Evolutionary conservation across 2,329 filamentous ascomycete species (phyloP), one percentile per base, ranked within the genome.

Genomic region (Calycina herbarum): DNA sequence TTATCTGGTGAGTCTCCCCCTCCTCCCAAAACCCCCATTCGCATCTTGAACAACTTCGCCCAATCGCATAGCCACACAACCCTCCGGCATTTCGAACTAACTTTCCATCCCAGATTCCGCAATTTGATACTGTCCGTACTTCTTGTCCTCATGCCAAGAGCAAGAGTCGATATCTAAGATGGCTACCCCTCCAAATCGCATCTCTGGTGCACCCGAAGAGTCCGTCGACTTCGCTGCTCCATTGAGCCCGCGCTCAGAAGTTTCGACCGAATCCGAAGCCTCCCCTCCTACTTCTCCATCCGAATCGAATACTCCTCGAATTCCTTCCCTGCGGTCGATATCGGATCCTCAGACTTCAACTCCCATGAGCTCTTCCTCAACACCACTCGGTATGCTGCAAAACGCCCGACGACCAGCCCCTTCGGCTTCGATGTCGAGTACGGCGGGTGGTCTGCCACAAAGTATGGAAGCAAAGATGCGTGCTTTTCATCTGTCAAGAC

Each of bases 351-450:
- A 82, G 69, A 81, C 79, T 63, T 75, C 80, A 35, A 77, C 78
- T 29, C 77, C 79, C 65, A 93, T 96, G 87, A 92, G 86, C 64
- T 80, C 90, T 6, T 93, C 88, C n/a, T 97, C 93, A n/a, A 95
- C 90, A 33, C 89, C 92, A 51, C 82, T 94, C 3, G 93, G 93
- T 51, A 85, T 91, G 65, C 81, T 97, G 73, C 93, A 89, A 77
- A 86, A 80, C 70, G 86, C 85, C 4, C 81, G 87, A 66, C 81
- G 85, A 59, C 86, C 85, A 2, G 75, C 79, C 24, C 57, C 64
- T 48, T 40, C 68, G 33, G 17, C 65, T 15, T 62, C 42, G 38
- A 38, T 67, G 51, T 66, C 68, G 11, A 57, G 58, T 45, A 24
- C 27, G 57, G 76, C 82, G 64, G 79, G 81, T 59, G 82, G 82